Percentiles rank a stretch among this genome's conserved stretches.
Conservation (phyloP, 2,329 filamentous ascomycete species). For the Parasarocladium wereldwijsianum region DNA sequence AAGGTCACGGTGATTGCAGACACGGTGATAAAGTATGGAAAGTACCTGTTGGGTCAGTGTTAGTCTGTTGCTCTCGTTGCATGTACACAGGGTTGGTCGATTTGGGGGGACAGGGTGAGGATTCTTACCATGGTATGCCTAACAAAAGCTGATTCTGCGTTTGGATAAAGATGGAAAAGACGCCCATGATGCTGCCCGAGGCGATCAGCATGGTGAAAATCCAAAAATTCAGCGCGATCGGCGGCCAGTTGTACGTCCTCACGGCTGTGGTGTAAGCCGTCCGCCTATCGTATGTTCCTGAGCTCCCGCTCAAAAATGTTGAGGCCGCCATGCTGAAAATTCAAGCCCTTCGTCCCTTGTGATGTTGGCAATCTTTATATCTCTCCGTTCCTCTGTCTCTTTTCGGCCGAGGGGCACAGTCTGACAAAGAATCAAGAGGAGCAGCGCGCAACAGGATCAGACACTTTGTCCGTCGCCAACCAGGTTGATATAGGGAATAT, state of each 20-base stretch:
- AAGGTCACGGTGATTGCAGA: constrained; percentile 47
- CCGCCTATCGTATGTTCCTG: constrained; percentile 27
- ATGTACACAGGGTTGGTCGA: background rate
- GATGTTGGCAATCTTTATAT: too few relatives aligned
- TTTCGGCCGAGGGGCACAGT: too few relatives aligned
- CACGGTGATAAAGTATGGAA: constrained; percentile 50
- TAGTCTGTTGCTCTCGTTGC: too few relatives aligned
- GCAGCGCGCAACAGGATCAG: too few relatives aligned
- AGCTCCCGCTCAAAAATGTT: constrained; percentile 23
- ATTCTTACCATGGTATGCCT: constrained; percentile 42
- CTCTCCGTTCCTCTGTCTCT: too few relatives aligned
- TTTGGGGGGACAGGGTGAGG: background rate
- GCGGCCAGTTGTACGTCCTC: constrained; percentile 53
- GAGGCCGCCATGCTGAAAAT: constrained; percentile 14
- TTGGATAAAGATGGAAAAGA: constrained; percentile 44
- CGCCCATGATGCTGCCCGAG: constrained; percentile 42
- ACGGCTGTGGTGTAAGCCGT: constrained; percentile 23
- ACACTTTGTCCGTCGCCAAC: too few relatives aligned
- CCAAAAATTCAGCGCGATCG: constrained; percentile 52
- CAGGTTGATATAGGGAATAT: too few relatives aligned
- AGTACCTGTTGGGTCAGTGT: constrained; percentile 35
- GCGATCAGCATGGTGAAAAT: constrained; percentile 50
- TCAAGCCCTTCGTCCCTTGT: too few relatives aligned
- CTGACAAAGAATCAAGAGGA: too few relatives aligned
- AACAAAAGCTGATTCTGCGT: constrained; percentile 41